Evolutionary conservation across 1,139 yeast genomes (phyloP).

Genomic region (Suzukiozyma palmioleophila): DNA sequence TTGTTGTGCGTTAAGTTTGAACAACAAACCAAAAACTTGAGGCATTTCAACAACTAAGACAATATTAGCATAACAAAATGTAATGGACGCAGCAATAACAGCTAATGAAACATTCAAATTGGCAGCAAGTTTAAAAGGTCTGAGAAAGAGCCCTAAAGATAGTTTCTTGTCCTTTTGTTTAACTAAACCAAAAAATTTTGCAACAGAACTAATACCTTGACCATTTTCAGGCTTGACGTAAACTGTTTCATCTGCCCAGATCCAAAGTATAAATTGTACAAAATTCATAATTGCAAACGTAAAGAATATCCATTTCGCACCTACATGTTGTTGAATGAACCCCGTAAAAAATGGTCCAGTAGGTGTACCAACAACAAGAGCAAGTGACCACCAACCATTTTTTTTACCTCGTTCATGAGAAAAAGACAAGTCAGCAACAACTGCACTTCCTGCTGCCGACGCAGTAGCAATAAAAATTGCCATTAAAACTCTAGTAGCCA

Average conservation of each 20-base stretch:
- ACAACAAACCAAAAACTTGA: conserved; percentile 17
- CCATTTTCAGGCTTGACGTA: conserved; percentile 7
- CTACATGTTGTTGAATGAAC: conserved; percentile 11
- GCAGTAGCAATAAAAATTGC: conserved; percentile 12
- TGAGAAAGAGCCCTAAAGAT: conserved; percentile 7
- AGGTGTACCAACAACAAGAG: conserved; percentile 14
- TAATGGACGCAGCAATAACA: conserved; percentile 16
- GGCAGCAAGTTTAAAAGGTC: conserved; percentile 13
- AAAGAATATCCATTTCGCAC: conserved; percentile 13
- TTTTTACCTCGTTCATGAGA: conserved; percentile 14
- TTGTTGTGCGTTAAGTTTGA: conserved; percentile 17
- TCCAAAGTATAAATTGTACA: conserved; percentile 9
- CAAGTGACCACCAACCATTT: conserved; percentile 16
- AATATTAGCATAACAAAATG: conserved; percentile 20
- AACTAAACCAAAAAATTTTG: conserved; percentile 8
- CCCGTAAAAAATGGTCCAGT: conserved; percentile 15
- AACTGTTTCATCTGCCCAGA: conserved; percentile 12
- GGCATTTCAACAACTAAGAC: conserved; percentile 22
- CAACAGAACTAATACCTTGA: not conserved
- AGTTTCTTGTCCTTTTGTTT: conserved; percentile 7
- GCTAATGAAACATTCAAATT: conserved; percentile 12
- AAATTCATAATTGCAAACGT: conserved; percentile 14
- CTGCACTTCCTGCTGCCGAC: conserved; percentile 13
- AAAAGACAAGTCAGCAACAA: conserved; percentile 14
- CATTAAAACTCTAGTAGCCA: conserved; percentile 14